A percentile compares a stretch with the other conserved stretches of the same genome.
Conservation (phyloP, 2,329 filamentous ascomycete genomes). For the Colletotrichum incanum region DNA sequence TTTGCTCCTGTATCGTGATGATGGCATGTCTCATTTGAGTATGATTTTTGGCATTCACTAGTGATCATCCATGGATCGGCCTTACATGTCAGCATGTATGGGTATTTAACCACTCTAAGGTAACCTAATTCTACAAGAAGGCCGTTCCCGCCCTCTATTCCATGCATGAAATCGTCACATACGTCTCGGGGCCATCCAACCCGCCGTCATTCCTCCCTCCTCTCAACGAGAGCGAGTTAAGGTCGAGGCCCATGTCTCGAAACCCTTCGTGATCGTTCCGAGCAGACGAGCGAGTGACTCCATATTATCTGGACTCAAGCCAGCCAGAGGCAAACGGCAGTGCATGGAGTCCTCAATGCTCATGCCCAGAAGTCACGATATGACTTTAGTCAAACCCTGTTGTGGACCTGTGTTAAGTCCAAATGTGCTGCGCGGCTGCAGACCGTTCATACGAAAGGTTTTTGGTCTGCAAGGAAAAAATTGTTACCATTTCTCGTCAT, state of each 20-base stretch:
- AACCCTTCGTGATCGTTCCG: conserved; percentile 13
- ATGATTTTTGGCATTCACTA: neutral
- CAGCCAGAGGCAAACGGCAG: neutral
- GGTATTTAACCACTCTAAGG: conserved; percentile 40
- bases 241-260: neutral
- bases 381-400: neutral
- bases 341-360: neutral
- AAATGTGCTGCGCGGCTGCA: conserved; percentile 9
- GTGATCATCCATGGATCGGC: neutral
- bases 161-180: conserved; percentile 35
- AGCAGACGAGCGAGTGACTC: conserved; percentile 23
- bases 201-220: neutral
- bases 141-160: conserved; percentile 28
- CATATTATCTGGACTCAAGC: neutral
- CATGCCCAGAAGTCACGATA: conserved; percentile 20
- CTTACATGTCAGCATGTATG: conserved; percentile 33
- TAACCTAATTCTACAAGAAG: conserved; percentile 40
- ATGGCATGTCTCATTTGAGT: neutral
- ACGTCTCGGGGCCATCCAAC: conserved; percentile 22
- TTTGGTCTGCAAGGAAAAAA: conserved; percentile 16
- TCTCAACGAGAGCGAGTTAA: neutral
- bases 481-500: conserved; percentile 25
- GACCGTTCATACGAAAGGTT: conserved; percentile 3
- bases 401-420: conserved; percentile 4
- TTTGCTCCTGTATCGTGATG: neutral